phyloP scores from a whole-genome alignment of 148 eudicot species.

The Chenopodium berlandieri region DNA sequence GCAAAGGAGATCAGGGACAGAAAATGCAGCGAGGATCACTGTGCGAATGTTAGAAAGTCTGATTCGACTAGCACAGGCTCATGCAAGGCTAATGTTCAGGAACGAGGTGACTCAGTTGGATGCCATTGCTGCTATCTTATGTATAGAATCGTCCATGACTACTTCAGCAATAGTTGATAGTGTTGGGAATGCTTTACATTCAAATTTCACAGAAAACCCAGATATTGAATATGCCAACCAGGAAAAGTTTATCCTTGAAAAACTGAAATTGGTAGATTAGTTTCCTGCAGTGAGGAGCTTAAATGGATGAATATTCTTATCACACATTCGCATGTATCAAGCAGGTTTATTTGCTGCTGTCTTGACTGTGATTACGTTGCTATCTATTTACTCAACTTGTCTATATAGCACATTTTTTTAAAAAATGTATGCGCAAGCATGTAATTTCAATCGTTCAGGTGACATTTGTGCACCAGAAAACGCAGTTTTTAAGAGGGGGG shows the following conservation, averaged over 20 bases:
- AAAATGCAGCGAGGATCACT: constrained; percentile 94
- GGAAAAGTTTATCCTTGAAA: constrained; percentile 69
- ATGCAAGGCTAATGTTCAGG: constrained; percentile 94
- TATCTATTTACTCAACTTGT: background rate
- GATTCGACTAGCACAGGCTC: constrained; percentile 95
- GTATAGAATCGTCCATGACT: constrained; percentile 99
- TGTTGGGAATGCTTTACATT: constrained; percentile 88
- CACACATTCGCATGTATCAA: background rate
- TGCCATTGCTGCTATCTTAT: constrained; percentile 88
- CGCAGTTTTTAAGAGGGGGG: no score
- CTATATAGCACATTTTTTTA: background rate
- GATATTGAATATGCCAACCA: constrained; percentile 84
- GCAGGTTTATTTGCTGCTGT: background rate
- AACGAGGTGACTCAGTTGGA: constrained; percentile 80
- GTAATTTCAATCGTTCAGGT: background rate
- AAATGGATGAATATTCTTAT: background rate
- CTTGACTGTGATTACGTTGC: background rate
- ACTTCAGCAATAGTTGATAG: constrained; percentile 91
- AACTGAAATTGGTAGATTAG: constrained; percentile 53
- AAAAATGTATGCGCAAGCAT: no score
- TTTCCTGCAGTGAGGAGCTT: background rate
- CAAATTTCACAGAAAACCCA: constrained; percentile 86
- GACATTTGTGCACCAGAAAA: background rate
- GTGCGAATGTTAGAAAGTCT: constrained; percentile 94
- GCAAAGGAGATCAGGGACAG: constrained; percentile 78